Conservation (phyloP, 768 basidiomycete species). For the Dioszegia crocea region DNA sequence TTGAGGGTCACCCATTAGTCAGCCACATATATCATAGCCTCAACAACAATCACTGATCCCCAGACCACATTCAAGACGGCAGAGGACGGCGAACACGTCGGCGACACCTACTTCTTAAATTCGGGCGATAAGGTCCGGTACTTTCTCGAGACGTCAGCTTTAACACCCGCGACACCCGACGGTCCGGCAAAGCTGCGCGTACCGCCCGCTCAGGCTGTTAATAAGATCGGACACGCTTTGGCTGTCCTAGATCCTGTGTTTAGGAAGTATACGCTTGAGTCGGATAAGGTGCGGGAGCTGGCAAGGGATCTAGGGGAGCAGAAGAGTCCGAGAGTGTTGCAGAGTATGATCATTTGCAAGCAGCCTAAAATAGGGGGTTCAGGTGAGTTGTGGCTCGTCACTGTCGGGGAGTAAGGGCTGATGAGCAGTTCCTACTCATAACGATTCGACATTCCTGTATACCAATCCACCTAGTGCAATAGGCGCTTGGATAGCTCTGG, state of each 20-base stretch:
- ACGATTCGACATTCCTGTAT: constrained; percentile 81
- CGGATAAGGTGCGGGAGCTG: constrained; percentile 63
- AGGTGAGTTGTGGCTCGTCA: constrained; percentile 56
- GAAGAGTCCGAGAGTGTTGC: constrained; percentile 75
- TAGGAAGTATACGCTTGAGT: constrained; percentile 72
- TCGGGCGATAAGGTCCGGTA: constrained; percentile 92
- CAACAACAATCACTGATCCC: not conserved
- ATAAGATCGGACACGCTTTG: constrained; percentile 74
- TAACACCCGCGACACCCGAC: constrained; percentile 55
- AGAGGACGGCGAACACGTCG: constrained; percentile 51
- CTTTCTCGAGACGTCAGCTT: constrained; percentile 86
- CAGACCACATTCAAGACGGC: constrained; percentile 84
- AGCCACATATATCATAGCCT: constrained; percentile 30
- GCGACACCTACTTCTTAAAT: constrained; percentile 86
- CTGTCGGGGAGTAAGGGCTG: not conserved
- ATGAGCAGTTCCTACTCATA: constrained; percentile 73
- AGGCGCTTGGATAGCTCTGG: constrained; percentile 95
- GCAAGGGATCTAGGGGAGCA: constrained; percentile 78
- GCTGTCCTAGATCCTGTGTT: constrained; percentile 83
- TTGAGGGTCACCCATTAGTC: constrained; percentile 77
- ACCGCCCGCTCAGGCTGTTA: constrained; percentile 66
- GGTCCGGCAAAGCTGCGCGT: constrained; percentile 61
- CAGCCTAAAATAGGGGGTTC: constrained; percentile 88
- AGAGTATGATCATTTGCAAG: constrained; percentile 95
- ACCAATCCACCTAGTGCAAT: constrained; percentile 86